Evolutionary conservation across 2,329 filamentous ascomycete species (phyloP).

Genomic region (Pestalotiopsis sp.): DNA sequence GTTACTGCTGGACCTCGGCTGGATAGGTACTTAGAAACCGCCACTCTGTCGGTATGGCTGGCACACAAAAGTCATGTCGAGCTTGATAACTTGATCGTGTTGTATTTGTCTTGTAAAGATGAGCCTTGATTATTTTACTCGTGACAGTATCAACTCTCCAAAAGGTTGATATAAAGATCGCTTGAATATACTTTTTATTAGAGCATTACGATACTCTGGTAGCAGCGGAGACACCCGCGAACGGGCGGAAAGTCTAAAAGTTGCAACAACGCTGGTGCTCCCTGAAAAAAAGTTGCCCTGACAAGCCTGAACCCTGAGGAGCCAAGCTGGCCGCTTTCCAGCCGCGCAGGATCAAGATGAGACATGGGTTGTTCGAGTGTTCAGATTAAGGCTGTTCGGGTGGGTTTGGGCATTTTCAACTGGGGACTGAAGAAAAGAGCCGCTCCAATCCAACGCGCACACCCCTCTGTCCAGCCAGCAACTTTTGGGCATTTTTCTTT

Average conservation of each 20-base stretch:
- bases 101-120: too few species aligned
- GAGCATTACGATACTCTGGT: not conserved
- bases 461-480: too few species aligned
- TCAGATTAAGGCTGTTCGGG: conserved; percentile 18
- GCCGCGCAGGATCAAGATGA: conserved; percentile 10
- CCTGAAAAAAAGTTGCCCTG: not conserved
- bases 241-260: not conserved
- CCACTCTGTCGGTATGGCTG: not conserved
- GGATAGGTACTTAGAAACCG: not conserved
- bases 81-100: too few species aligned
- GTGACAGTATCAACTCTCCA: too few species aligned
- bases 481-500: too few species aligned
- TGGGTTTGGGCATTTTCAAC: conserved; percentile 9
- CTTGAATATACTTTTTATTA: not conserved
- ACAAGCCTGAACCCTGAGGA: not conserved
- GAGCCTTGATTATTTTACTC: too few species aligned
- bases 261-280: not conserved
- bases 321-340: not conserved
- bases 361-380: conserved; percentile 19
- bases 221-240: conserved; percentile 11
- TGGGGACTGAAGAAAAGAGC: not conserved
- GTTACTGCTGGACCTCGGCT: not conserved
- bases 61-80: not conserved
- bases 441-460: not conserved
- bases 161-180: not conserved